Percentiles rank a stretch among this genome's conserved stretches.
Evolutionary conservation across 345 rosid species (phyloP).

Genomic region (Schrenkiella parvula): DNA sequence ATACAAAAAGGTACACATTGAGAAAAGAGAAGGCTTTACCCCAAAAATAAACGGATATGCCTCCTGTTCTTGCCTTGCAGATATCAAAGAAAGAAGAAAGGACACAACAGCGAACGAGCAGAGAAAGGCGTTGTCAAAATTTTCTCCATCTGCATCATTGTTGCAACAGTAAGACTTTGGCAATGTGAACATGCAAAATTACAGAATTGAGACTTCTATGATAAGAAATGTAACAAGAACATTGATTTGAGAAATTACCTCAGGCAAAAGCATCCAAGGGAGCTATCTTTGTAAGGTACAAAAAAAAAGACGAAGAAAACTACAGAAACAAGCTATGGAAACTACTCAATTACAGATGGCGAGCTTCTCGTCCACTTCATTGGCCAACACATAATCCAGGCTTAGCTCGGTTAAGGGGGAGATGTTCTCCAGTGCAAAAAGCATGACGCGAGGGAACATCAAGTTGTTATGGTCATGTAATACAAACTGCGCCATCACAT

Average conservation of each 20-base stretch:
- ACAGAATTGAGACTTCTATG: background rate
- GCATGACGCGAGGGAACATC: conserved; percentile 86
- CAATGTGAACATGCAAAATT: background rate
- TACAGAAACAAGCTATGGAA: background rate
- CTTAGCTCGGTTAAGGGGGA: conserved; percentile 79
- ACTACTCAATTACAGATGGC: conserved; percentile 42
- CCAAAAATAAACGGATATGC: background rate
- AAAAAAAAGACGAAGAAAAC: background rate
- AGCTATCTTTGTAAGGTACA: background rate
- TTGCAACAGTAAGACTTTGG: background rate
- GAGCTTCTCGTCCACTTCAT: conserved; percentile 61
- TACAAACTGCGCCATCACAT: conserved; percentile 76
- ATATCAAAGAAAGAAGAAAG: background rate
- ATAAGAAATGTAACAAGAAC: background rate
- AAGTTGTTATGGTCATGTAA: conserved; percentile 70
- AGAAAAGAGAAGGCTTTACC: background rate
- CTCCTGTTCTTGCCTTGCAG: background rate
- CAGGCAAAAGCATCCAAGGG: background rate
- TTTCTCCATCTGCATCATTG: conserved; percentile 28
- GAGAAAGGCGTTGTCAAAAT: conserved; percentile 13
- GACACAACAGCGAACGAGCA: conserved; percentile 3
- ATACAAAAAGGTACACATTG: conserved; percentile 1
- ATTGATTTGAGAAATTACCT: conserved; percentile 11
- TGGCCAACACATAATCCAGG: conserved; percentile 84
- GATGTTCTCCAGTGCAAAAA: conserved; percentile 82